Conservation (phyloP, 345 rosid species). For the Erucastrum elatum region DNA sequence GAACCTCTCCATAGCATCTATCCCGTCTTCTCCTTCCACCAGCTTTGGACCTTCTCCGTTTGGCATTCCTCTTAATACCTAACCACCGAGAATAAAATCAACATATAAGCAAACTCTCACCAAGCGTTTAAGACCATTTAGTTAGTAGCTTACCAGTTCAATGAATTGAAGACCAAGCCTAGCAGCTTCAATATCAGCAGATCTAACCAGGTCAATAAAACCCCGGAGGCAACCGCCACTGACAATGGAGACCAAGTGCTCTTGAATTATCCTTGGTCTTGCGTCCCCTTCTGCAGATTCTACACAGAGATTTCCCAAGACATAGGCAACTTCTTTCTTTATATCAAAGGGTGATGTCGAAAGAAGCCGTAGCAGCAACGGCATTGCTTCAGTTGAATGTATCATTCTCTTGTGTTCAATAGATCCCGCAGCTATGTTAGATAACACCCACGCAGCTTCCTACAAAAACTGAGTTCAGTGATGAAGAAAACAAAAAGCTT, state of each 20-base stretch:
- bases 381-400: constrained; percentile 66
- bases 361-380: constrained; percentile 66
- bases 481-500: background rate
- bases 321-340: constrained; percentile 89
- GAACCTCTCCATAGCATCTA: constrained; percentile 92
- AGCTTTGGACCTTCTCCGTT: constrained; percentile 81
- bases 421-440: constrained; percentile 94
- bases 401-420: constrained; percentile 76
- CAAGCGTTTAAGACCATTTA: background rate
- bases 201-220: constrained; percentile 79
- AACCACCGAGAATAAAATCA: constrained; percentile 7
- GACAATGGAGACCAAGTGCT: constrained; percentile 75
- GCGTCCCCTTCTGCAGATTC: constrained; percentile 62
- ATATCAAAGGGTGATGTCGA: constrained; percentile 81
- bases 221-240: constrained; percentile 78
- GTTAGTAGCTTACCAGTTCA: constrained; percentile 74
- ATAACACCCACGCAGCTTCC: constrained; percentile 98
- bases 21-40: constrained; percentile 90
- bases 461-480: constrained; percentile 27
- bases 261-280: constrained; percentile 66
- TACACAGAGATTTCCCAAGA: constrained; percentile 94
- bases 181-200: constrained; percentile 84
- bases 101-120: background rate
- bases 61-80: constrained; percentile 96
- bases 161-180: constrained; percentile 92